Percentiles rank a stretch among this genome's conserved stretches.
phyloP scores from a whole-genome alignment of 441 rosid species.

The Populus hybrid region DNA sequence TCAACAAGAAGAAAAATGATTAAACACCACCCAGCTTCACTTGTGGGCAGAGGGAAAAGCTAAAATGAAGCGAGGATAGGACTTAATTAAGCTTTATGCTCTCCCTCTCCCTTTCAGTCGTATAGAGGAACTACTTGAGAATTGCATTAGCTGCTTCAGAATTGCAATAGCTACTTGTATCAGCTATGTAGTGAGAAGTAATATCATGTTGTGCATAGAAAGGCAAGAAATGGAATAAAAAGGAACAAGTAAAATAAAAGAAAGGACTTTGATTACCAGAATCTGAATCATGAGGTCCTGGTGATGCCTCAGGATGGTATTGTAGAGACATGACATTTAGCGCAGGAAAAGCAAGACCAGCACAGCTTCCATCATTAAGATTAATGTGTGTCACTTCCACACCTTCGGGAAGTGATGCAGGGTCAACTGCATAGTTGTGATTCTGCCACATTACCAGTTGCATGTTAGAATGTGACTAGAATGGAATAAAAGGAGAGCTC shows the following conservation, averaged over 20 bases:
- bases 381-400: conserved; percentile 66
- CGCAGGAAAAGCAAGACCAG: conserved; percentile 61
- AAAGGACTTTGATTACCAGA: conserved; percentile 26
- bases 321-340: conserved; percentile 62
- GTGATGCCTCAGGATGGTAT: conserved; percentile 79
- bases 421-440: conserved; percentile 77
- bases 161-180: too few relatives aligned
- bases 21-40: not conserved
- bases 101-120: not conserved
- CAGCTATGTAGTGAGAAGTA: not conserved
- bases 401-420: conserved; percentile 61
- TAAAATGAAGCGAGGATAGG: not conserved
- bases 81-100: not conserved
- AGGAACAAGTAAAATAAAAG: not conserved
- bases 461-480: not conserved
- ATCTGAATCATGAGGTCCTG: conserved; percentile 78
- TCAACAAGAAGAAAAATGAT: not conserved
- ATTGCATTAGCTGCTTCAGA: not conserved
- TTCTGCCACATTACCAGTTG: conserved; percentile 34
- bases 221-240: not conserved
- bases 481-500: not conserved
- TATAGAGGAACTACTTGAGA: not conserved
- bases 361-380: conserved; percentile 74
- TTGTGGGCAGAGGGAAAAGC: not conserved
- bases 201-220: not conserved